Percentiles rank a stretch among this genome's conserved stretches.
Evolutionary conservation across 2,329 filamentous ascomycete genomes (phyloP).

Genomic region (Penicillium italicum): DNA sequence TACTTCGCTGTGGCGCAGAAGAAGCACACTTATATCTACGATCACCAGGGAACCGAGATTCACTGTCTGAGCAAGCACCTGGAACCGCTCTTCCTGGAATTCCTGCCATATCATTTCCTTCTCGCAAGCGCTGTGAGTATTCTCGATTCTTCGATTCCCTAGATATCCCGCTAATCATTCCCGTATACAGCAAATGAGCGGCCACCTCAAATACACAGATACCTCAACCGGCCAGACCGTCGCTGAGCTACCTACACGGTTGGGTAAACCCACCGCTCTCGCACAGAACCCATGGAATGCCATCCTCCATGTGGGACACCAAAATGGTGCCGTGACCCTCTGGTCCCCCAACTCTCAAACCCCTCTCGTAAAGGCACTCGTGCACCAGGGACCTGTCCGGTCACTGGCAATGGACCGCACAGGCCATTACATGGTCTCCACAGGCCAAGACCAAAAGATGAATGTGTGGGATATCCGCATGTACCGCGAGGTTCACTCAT

Average conservation of each 20-base stretch:
- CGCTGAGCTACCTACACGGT: slow-evolving; percentile 76
- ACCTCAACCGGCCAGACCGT: slow-evolving; percentile 89
- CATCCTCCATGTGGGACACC: slow-evolving; percentile 85
- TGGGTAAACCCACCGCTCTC: slow-evolving; percentile 78
- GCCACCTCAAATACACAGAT: slow-evolving; percentile 90
- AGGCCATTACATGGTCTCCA: slow-evolving; percentile 92
- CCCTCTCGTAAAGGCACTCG: slow-evolving; percentile 84
- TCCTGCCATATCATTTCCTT: slow-evolving; percentile 93
- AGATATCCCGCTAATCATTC: not conserved
- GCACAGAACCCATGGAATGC: slow-evolving; percentile 90
- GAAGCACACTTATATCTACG: slow-evolving; percentile 96
- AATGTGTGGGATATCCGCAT: slow-evolving; percentile 94
- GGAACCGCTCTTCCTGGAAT: slow-evolving; percentile 91
- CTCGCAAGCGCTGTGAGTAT: slow-evolving; percentile 73
- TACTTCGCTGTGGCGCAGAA: slow-evolving; percentile 93
- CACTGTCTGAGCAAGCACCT: slow-evolving; percentile 87
- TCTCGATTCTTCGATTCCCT: not conserved
- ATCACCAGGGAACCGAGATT: slow-evolving; percentile 82
- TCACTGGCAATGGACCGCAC: slow-evolving; percentile 81
- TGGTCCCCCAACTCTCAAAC: slow-evolving; percentile 92
- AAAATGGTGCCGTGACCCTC: slow-evolving; percentile 88
- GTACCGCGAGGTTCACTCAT: slow-evolving; percentile 88
- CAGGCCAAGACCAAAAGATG: slow-evolving; percentile 86
- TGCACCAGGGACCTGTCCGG: slow-evolving; percentile 84
- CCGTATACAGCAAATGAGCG: slow-evolving; percentile 62